A percentile compares a stretch with the other conserved stretches of the same genome.
Conservation (phyloP, 106 monocot genomes). For the Vanilla planifolia region DNA sequence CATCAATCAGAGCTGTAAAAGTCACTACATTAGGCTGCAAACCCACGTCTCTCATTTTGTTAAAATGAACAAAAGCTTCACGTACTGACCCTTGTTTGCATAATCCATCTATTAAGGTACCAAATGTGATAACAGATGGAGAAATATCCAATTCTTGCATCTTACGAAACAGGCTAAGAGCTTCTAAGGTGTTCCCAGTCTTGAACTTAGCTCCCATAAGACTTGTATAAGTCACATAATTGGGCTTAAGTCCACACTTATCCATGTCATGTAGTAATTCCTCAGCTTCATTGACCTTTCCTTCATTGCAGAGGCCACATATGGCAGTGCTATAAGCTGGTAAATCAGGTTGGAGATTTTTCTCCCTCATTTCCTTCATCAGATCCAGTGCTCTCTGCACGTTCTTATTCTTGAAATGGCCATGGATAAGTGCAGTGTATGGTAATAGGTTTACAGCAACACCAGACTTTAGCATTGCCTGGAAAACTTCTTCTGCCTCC, state of each 20-base stretch:
- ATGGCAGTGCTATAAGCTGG: slow-evolving; percentile 61
- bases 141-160: slow-evolving; percentile 42
- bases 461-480: slow-evolving; percentile 34
- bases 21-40: slow-evolving; percentile 57
- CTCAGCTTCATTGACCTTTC: slow-evolving; percentile 52
- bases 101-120: slow-evolving; percentile 82
- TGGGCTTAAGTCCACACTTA: slow-evolving; percentile 42
- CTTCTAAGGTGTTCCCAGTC: slow-evolving; percentile 53
- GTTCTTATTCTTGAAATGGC: slow-evolving; percentile 56
- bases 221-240: slow-evolving; percentile 73
- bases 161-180: slow-evolving; percentile 43
- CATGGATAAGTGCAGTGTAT: slow-evolving; percentile 72
- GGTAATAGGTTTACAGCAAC: slow-evolving; percentile 42
- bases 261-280: slow-evolving; percentile 45
- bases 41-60: slow-evolving; percentile 57
- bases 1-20: slow-evolving; percentile 75
- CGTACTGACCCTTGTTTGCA: slow-evolving; percentile 68
- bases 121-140: slow-evolving; percentile 61
- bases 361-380: slow-evolving; percentile 52
- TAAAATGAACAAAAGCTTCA: slow-evolving; percentile 69
- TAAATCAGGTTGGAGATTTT: slow-evolving; percentile 49
- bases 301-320: slow-evolving; percentile 63
- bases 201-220: slow-evolving; percentile 71
- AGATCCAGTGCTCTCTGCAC: slow-evolving; percentile 32
- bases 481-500: slow-evolving; percentile 71